phyloP scores from a whole-genome alignment of 768 basidiomycete species.

The Multifurca ochricompacta region DNA sequence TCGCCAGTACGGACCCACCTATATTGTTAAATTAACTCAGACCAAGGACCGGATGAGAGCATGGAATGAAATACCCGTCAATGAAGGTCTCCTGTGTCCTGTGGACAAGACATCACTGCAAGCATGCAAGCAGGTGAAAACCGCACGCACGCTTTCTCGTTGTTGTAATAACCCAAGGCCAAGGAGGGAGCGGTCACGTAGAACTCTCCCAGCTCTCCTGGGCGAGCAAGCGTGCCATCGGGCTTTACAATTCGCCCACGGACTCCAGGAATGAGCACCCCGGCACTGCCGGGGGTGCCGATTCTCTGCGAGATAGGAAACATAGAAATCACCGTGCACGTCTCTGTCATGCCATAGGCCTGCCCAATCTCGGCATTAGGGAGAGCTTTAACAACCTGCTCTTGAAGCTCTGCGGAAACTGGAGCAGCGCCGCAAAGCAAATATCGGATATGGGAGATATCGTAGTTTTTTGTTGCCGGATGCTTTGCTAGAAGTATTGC shows the following conservation, averaged over 20 bases:
- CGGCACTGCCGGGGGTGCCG: conserved; percentile 44
- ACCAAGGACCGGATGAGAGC: too few species aligned
- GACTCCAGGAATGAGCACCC: conserved; percentile 41
- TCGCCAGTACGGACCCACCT: conserved; percentile 67
- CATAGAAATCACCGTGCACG: conserved; percentile 43
- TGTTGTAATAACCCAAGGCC: conserved; percentile 41
- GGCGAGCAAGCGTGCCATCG: conserved; percentile 45
- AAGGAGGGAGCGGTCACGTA: conserved; percentile 34
- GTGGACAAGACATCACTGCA: background rate
- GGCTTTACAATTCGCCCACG: conserved; percentile 41
- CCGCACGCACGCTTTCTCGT: conserved; percentile 46
- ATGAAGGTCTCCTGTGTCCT: conserved; percentile 63
- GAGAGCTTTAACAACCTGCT: conserved; percentile 40
- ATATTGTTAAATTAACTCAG: background rate
- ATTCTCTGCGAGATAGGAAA: conserved; percentile 40
- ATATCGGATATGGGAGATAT: conserved; percentile 24
- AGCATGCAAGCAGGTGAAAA: background rate
- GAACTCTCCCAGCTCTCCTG: conserved; percentile 52
- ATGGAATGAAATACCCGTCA: conserved; percentile 40
- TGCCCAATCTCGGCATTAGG: conserved; percentile 52
- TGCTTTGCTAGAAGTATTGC: conserved; percentile 26
- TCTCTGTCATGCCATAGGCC: conserved; percentile 64
- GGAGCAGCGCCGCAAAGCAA: conserved; percentile 29
- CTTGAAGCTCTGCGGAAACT: conserved; percentile 27
- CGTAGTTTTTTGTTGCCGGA: conserved; percentile 25